A percentile compares a stretch with the other conserved stretches of the same genome.
phyloP scores from a whole-genome alignment of 768 basidiomycete species.

The Tulasnella sp. region DNA sequence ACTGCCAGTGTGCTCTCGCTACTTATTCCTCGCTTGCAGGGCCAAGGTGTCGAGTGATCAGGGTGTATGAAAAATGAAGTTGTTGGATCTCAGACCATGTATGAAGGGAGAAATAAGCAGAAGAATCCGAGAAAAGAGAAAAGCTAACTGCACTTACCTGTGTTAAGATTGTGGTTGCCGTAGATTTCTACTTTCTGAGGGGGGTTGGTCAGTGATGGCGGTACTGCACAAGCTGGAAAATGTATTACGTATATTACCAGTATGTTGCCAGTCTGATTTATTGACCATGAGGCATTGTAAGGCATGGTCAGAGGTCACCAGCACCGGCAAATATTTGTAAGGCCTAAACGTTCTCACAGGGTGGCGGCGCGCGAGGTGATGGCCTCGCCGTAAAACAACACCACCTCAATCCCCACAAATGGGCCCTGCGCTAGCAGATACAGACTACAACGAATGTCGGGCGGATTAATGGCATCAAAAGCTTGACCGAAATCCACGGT shows the following conservation, averaged over 20 bases:
- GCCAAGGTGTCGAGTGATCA: not conserved
- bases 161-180: no score
- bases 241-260: not conserved
- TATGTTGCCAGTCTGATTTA: not conserved
- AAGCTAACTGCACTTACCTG: no score
- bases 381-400: not conserved
- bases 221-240: not conserved
- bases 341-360: not conserved
- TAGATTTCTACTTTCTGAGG: not conserved
- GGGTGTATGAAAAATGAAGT: no score
- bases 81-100: no score
- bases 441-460: not conserved
- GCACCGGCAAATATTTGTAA: not conserved
- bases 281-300: not conserved
- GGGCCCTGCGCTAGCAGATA: not conserved
- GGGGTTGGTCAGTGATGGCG: not conserved
- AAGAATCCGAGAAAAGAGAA: no score
- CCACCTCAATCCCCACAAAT: not conserved
- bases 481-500: not conserved
- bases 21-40: no score
- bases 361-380: not conserved
- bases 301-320: not conserved
- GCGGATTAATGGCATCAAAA: not conserved
- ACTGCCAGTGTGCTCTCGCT: not conserved
- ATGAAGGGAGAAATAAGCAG: no score